phyloP scores from a whole-genome alignment of 768 basidiomycete species.

The Termitomyces titanicus region DNA sequence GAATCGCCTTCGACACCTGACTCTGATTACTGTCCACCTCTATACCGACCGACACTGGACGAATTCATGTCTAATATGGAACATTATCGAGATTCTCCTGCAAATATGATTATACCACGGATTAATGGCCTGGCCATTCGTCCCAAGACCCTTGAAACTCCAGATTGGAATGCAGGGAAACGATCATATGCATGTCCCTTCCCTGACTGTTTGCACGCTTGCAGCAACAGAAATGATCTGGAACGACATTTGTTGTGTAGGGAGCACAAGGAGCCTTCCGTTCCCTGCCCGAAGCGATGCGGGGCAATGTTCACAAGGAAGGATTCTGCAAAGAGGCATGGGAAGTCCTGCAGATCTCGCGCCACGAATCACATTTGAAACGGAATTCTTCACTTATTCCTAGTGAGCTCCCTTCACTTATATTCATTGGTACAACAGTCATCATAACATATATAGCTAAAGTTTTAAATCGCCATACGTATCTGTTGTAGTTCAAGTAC shows the following conservation, averaged over 20 bases:
- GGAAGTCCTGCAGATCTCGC: not conserved
- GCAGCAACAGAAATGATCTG: constrained; percentile 7
- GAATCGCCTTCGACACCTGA: not conserved
- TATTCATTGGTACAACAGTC: not conserved
- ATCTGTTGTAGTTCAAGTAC: not conserved
- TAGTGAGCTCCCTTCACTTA: not conserved
- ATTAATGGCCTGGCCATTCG: not conserved
- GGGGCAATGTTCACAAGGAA: constrained; percentile 10
- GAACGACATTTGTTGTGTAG: constrained; percentile 7
- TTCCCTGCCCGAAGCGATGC: constrained; percentile 11
- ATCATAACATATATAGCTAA: not conserved
- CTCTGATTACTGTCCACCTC: not conserved
- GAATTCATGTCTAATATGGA: constrained; percentile 11
- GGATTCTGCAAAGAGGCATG: constrained; percentile 16
- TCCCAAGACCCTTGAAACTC: not conserved
- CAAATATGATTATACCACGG: not conserved
- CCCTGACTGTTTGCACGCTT: constrained; percentile 6
- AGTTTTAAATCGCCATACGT: not conserved
- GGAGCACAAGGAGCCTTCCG: constrained; percentile 7
- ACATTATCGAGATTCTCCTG: not conserved
- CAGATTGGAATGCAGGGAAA: not conserved
- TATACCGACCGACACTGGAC: constrained; percentile 6
- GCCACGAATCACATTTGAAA: not conserved
- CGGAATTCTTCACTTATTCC: not conserved
- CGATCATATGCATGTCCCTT: not conserved